Conservation (phyloP, 305 asterid species). For the Stenogyne calaminthoides region DNA sequence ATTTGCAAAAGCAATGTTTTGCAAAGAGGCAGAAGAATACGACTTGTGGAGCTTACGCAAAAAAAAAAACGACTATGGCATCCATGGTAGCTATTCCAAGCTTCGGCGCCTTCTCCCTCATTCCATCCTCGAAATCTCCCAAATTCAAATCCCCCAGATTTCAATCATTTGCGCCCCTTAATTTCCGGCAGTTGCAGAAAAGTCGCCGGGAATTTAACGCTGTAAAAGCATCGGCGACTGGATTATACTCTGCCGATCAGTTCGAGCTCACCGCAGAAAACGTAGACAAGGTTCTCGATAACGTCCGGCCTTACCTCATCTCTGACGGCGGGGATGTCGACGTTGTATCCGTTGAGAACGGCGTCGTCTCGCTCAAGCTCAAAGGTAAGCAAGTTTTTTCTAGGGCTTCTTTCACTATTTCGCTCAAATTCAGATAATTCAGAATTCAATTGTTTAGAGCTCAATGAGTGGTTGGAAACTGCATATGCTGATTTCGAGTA, state of each 20-base stretch:
- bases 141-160: conserved; percentile 21
- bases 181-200: conserved; percentile 31
- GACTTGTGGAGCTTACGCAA: conserved; percentile 23
- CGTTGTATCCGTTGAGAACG: conserved; percentile 77
- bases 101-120: conserved; percentile 19
- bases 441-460: background rate
- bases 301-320: conserved; percentile 89
- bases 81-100: conserved; percentile 37
- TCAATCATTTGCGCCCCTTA: conserved; percentile 24
- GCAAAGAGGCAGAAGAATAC: background rate
- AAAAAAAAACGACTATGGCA: conserved; percentile 18
- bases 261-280: conserved; percentile 73
- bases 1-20: background rate
- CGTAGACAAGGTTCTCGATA: conserved; percentile 83
- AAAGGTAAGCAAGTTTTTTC: conserved; percentile 51
- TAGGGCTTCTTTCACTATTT: background rate
- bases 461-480: background rate
- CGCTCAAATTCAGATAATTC: background rate
- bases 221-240: conserved; percentile 45
- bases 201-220: conserved; percentile 25
- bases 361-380: conserved; percentile 85
- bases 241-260: conserved; percentile 74
- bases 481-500: background rate
- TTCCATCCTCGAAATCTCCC: conserved; percentile 15
- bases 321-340: conserved; percentile 92